Conservation (phyloP, 2,329 filamentous ascomycete species). For the Dryadomyces quercus-mongolicae region DNA sequence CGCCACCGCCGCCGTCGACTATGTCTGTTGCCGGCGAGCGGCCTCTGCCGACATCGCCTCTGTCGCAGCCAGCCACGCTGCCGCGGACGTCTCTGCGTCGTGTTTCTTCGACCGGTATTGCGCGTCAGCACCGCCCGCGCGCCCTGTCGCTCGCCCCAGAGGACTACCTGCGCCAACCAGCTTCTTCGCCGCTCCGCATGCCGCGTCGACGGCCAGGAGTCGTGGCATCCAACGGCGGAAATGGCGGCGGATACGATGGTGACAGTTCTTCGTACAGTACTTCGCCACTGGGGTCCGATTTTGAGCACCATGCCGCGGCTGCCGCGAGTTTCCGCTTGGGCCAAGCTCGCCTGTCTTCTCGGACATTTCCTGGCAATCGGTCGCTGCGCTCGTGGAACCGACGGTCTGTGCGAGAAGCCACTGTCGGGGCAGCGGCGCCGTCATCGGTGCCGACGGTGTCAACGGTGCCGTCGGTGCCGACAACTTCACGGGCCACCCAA, state of each 20-base stretch:
- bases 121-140: neutral
- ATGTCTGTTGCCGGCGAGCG: neutral
- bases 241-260: conserved; percentile 7
- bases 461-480: neutral
- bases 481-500: neutral
- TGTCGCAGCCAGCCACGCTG: too few relatives aligned
- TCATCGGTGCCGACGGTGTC: too few relatives aligned
- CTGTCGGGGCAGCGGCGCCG: neutral
- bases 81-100: neutral
- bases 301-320: neutral
- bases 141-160: too few relatives aligned
- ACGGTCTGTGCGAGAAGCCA: neutral
- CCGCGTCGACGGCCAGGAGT: neutral
- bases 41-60: neutral
- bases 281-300: conserved; percentile 7
- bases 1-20: neutral
- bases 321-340: neutral
- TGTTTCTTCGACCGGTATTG: neutral
- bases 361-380: too few relatives aligned
- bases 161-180: neutral
- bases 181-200: neutral
- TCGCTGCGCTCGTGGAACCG: neutral
- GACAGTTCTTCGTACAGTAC: conserved; percentile 11
- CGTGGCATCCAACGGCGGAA: neutral
- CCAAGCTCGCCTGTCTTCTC: too few relatives aligned